Conservation (phyloP, 2,329 filamentous ascomycete genomes). For the Aspergillus brunneoviolaceus region DNA sequence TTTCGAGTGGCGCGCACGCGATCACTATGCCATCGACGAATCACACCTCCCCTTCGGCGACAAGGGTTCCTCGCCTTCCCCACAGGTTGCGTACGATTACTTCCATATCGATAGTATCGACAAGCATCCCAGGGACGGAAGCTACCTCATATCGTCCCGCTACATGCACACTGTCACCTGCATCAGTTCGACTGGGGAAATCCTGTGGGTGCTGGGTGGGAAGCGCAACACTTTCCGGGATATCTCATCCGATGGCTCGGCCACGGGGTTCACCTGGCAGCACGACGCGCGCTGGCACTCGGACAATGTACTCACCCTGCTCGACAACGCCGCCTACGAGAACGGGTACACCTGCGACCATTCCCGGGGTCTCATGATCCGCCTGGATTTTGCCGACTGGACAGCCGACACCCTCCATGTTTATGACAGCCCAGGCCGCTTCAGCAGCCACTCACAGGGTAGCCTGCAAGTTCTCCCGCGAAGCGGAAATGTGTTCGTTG, state of each 20-base stretch:
- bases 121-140: constrained; percentile 42
- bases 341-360: constrained; percentile 12
- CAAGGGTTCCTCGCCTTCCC: constrained; percentile 18
- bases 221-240: constrained; percentile 31
- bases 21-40: constrained; percentile 35
- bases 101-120: constrained; percentile 48
- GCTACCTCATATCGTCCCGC: constrained; percentile 28
- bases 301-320: constrained; percentile 22
- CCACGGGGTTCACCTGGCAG: constrained; percentile 30
- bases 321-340: constrained; percentile 28
- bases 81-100: constrained; percentile 51
- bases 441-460: constrained; percentile 16
- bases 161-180: constrained; percentile 37
- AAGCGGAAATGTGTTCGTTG: constrained; percentile 49
- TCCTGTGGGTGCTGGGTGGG: constrained; percentile 30
- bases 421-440: constrained; percentile 15
- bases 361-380: constrained; percentile 24
- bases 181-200: constrained; percentile 21
- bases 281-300: constrained; percentile 33
- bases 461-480: constrained; percentile 18
- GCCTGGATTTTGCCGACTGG: constrained; percentile 48
- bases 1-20: constrained; percentile 48
- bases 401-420: constrained; percentile 41
- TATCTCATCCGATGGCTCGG: constrained; percentile 19
- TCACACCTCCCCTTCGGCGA: constrained; percentile 20